Conservation (phyloP, 2,329 filamentous ascomycete genomes). For the Aspergillus pseudotamarii region DNA sequence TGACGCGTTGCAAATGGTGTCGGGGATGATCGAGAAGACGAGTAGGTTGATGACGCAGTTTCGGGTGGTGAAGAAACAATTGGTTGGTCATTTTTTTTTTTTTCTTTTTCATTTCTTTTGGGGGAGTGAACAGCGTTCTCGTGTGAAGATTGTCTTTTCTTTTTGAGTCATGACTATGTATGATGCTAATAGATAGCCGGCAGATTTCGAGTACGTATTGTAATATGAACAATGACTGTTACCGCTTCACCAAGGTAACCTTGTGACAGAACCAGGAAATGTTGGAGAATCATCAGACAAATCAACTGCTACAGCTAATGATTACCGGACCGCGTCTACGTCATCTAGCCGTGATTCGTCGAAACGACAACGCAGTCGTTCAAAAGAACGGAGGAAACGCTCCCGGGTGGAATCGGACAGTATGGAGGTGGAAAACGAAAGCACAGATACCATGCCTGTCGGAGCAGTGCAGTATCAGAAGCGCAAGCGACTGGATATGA, state of each 20-base stretch:
- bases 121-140: too few relatives aligned
- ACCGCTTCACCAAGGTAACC: not conserved
- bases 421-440: not conserved
- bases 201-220: constrained; percentile 2
- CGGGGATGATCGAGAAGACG: constrained; percentile 43
- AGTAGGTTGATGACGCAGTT: constrained; percentile 42
- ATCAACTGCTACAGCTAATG: not conserved
- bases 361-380: not conserved
- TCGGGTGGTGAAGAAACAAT: constrained; percentile 35
- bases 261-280: constrained; percentile 6
- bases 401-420: constrained; percentile 18
- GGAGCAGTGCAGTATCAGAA: constrained; percentile 18
- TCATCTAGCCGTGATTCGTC: not conserved
- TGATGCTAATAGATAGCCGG: not conserved
- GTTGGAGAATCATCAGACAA: not conserved
- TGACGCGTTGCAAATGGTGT: constrained; percentile 35
- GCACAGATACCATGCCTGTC: not conserved
- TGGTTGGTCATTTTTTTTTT: constrained; percentile 29
- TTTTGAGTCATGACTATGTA: not conserved
- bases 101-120: not conserved
- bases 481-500: constrained; percentile 26
- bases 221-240: not conserved
- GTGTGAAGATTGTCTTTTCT: not conserved
- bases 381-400: constrained; percentile 21
- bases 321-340: not conserved